Conservation (phyloP, 805 yeast species). For the Ogataea angusta region DNA sequence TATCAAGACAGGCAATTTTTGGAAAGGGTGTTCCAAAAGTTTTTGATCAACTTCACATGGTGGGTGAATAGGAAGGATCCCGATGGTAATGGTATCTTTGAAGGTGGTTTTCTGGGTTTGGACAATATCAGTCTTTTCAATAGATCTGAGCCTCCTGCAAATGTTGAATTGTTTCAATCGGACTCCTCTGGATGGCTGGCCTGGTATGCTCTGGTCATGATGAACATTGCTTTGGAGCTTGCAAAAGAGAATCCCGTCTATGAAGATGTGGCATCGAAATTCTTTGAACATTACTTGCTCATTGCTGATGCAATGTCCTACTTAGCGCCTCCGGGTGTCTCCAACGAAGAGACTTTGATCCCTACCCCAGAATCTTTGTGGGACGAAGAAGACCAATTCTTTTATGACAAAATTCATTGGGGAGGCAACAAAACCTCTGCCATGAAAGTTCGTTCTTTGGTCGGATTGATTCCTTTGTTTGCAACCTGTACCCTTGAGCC, state of each 20-base stretch:
- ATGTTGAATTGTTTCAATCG: conserved; percentile 87
- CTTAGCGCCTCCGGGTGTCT: conserved; percentile 38
- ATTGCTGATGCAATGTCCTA: conserved; percentile 94
- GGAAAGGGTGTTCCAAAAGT: conserved; percentile 90
- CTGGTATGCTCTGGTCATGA: conserved; percentile 83
- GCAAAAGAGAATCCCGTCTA: conserved; percentile 83
- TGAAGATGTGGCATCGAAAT: conserved; percentile 91
- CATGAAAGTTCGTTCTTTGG: conserved; percentile 83
- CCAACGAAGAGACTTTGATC: conserved; percentile 24
- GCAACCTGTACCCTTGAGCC: conserved; percentile 89
- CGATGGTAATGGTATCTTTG: conserved; percentile 85
- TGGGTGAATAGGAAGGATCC: conserved; percentile 93
- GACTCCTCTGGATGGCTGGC: conserved; percentile 99
- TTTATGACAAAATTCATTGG: conserved; percentile 87
- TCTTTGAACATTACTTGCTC: conserved; percentile 86
- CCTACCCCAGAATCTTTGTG: conserved; percentile 67
- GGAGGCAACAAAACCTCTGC: conserved; percentile 64
- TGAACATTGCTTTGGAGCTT: conserved; percentile 86
- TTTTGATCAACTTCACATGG: conserved; percentile 89
- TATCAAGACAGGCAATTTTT: conserved; percentile 74
- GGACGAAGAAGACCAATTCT: conserved; percentile 87
- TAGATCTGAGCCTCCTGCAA: conserved; percentile 93
- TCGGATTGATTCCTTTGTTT: conserved; percentile 87
- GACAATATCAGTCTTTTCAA: conserved; percentile 93
- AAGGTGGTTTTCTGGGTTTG: conserved; percentile 90